Evolutionary conservation across 345 rosid species (phyloP), one percentile per base, ranked within the genome.

Genomic region (Psidium friedrichsthalianum): DNA sequence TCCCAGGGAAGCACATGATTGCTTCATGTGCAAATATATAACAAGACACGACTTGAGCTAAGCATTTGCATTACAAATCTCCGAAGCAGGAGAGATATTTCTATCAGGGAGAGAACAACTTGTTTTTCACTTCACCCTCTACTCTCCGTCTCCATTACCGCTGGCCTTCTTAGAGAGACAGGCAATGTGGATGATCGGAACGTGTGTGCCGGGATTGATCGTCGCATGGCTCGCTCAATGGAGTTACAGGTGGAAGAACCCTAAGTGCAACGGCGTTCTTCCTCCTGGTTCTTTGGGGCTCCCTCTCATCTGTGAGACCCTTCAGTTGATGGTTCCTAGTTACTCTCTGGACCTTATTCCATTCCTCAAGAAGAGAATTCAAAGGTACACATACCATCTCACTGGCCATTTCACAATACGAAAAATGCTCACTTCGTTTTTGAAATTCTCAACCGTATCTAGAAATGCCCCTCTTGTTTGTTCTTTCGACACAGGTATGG

Each of bases 251-350:
- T 87, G 91, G 90, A 88, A 87, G 85, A 89, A 89, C 56, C 85
- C 89, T 5, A 83, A 47, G 27, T 83, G 83, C 83, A 58, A 44
- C 1, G 89, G 89, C 6, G 58, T 29, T 13, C 89, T 90, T 58
- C 92, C 91, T 84, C 91, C 91, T 0, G 90, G 90, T 32, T 89
- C 90, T 5, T 74, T 85, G 16, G 89, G 91, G n/a, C 82, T 88
- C 24, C 90, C 91, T 53, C 74, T 89, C 74, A 85, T 89, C 29
- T 91, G 92, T 2, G 91, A 90, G 84, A 85, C 88, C 55, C 24
- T 91, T 25, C 86, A 87, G 51, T 83, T 89, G 86, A 78, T 87
- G 76, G 51, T 82, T 61, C 90, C 89, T 3, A 85, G 87, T 51
- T 85, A 85, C 40, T 88, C 90, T 27, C 32, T 89, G 24, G 92